phyloP scores from a whole-genome alignment of 805 yeast genomes.

The Wickerhamiella occidentalis region DNA sequence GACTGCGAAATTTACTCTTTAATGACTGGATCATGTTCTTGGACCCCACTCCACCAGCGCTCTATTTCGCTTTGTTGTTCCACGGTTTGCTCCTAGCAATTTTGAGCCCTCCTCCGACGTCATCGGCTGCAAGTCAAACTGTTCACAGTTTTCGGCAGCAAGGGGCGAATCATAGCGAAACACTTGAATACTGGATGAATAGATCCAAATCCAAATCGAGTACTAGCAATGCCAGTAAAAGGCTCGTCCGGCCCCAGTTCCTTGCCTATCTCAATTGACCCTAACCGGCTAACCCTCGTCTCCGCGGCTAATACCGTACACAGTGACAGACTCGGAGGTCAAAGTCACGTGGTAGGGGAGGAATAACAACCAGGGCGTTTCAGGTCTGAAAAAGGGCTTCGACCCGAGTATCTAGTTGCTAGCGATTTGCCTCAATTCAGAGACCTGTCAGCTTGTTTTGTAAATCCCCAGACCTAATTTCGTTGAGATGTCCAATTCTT shows the following conservation, averaged over 20 bases:
- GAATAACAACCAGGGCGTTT: background rate
- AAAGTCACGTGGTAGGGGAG: background rate
- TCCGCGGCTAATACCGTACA: background rate
- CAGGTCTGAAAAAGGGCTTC: background rate
- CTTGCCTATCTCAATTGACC: background rate
- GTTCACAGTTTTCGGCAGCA: background rate
- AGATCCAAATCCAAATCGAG: too few species aligned
- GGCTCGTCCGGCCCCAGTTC: background rate
- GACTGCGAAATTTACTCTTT: background rate
- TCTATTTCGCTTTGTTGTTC: too few species aligned
- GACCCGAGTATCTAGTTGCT: too few species aligned
- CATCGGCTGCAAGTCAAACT: background rate
- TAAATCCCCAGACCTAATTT: too few species aligned
- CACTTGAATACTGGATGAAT: too few species aligned
- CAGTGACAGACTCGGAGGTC: background rate
- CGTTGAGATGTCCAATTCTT: too few species aligned
- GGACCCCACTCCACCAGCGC: background rate
- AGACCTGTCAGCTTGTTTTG: too few species aligned
- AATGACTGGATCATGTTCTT: too few species aligned
- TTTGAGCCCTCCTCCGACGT: constrained; percentile 1
- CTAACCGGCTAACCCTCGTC: background rate
- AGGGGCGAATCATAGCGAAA: too few species aligned
- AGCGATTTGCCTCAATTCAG: too few species aligned
- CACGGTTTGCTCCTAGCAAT: background rate
- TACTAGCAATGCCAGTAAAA: too few species aligned